Evolutionary conservation across 805 yeast genomes (phyloP), one percentile per base, ranked within the genome.

Genomic region (Kodamaea lidongshanica): DNA sequence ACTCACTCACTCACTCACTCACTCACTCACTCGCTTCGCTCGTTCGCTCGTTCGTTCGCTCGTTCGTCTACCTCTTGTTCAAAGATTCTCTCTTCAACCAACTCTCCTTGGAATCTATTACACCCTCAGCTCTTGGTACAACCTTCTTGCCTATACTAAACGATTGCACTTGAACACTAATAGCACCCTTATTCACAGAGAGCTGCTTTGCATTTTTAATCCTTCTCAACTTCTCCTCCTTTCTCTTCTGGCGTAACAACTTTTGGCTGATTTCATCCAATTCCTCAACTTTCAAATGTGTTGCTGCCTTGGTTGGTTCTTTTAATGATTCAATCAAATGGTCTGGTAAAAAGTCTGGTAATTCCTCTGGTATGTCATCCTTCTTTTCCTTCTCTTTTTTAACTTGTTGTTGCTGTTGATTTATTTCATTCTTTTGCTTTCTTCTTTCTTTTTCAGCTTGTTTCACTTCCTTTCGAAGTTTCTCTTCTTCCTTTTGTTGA

Each of bases 331-430:
- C 52, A 20, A 61, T 37, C 12, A 61, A 46, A 18, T 62, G 68
- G 19, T 60, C 65, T 1, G 70, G 70, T 33, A 64, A 60, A 17
- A 50, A 48, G 12, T 64, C 70, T 3, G 70, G 70, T 26, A 64
- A 48, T 15, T 41, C 51, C 5, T 52, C 52, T n/a, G n/a, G n/a
- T n/a, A n/a, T n/a, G 12, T 47, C 45, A 10, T 19, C 33, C 8
- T 16, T 19, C n/a, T 34, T 27, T 30, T 32, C 24, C 28, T 39
- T 24, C 32, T 38, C 40, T 30, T 42, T 46, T 38, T 56, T 58
- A 6, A 34, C 39, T 34, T 53, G 50, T 34, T 61, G 64, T 41
- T 64, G 70, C 39, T 58, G 49, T 29, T 46, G 42, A 39, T 54
- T 54, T 26, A 46, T 52, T 25, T 45, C 34, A 33, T 61, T 59